Percentiles rank a stretch among this genome's conserved stretches.
Conservation (phyloP, 2,329 filamentous ascomycete species). For the Domatiomyces globalis region DNA sequence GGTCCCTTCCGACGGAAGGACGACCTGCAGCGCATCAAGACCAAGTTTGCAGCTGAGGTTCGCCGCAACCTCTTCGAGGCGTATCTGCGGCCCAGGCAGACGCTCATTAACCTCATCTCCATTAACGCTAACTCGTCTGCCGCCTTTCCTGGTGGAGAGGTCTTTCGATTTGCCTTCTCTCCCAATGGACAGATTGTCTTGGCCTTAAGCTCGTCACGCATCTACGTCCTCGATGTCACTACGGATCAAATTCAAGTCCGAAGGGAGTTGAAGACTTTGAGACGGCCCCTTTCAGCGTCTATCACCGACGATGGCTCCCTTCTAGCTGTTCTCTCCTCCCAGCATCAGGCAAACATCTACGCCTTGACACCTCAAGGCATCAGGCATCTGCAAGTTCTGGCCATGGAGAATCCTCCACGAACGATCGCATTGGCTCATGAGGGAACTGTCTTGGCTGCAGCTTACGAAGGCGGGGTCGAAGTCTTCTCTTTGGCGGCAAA, state of each 20-base stretch:
- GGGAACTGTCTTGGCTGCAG: constrained; percentile 67
- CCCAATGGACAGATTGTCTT: constrained; percentile 60
- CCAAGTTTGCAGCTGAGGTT: constrained; percentile 53
- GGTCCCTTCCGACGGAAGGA: constrained; percentile 26
- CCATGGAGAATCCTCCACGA: constrained; percentile 63
- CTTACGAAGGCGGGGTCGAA: constrained; percentile 80
- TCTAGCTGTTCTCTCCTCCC: constrained; percentile 65
- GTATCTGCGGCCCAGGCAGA: constrained; percentile 55
- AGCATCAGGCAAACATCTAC: constrained; percentile 79
- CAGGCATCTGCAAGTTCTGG: constrained; percentile 57
- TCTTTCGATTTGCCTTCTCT: constrained; percentile 71
- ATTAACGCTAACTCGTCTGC: constrained; percentile 74
- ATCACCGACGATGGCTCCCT: constrained; percentile 64
- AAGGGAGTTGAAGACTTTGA: constrained; percentile 65
- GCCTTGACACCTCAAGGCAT: constrained; percentile 51
- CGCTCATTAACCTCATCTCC: constrained; percentile 65
- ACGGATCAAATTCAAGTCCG: constrained; percentile 47
- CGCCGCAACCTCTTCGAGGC: constrained; percentile 66
- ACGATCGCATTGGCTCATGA: constrained; percentile 70
- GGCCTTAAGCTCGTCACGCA: constrained; percentile 71
- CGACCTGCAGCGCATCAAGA: constrained; percentile 46
- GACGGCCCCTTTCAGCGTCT: constrained; percentile 61
- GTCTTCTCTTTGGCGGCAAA: constrained; percentile 59
- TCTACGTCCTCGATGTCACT: constrained; percentile 61
- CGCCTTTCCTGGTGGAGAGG: constrained; percentile 64